These are phyloP conservation scores for Fraxinus pennsylvanica DNA, from an alignment of 257 asterid species.

Conservation along the genomic window DNA sequence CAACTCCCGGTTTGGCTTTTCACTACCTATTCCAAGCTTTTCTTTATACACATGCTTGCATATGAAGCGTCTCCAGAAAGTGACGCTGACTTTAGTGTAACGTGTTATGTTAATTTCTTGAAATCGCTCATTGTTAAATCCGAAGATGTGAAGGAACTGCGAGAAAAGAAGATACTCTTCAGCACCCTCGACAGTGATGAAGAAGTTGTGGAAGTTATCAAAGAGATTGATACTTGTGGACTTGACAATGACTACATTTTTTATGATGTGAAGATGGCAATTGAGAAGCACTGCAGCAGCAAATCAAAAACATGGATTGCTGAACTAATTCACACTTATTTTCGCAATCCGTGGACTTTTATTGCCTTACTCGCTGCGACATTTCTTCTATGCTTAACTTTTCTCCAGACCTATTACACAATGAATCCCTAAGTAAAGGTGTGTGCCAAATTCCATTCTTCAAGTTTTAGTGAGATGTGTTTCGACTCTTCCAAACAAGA, in stretches of 20 bases:
- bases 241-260: neutral
- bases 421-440: neutral
- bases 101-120: slow-evolving; percentile 35
- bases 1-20: too few species aligned
- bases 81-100: neutral
- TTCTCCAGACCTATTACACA: slow-evolving; percentile 14
- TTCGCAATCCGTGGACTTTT: too few species aligned
- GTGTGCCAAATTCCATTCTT: too few species aligned
- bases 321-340: slow-evolving; percentile 9
- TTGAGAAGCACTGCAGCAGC: slow-evolving; percentile 19
- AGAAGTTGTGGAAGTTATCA: slow-evolving; percentile 19
- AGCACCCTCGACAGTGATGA: slow-evolving; percentile 36
- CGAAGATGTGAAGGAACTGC: slow-evolving; percentile 36
- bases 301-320: slow-evolving; percentile 25
- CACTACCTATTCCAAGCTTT: too few species aligned
- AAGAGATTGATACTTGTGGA: slow-evolving; percentile 9
- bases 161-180: slow-evolving; percentile 27
- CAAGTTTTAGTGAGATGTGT: too few species aligned
- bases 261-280: neutral
- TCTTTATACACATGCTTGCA: slow-evolving; percentile 29
- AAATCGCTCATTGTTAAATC: slow-evolving; percentile 32
- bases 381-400: slow-evolving; percentile 12
- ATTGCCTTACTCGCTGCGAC: slow-evolving; percentile 25
- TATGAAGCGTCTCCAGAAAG: slow-evolving; percentile 27
- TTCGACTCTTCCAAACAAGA: too few species aligned